A percentile compares a stretch with the other conserved stretches of the same genome.
These are phyloP conservation scores for Kluyveromyces marxianus DNA, from an alignment of 1,139 yeast species.

Conservation along the genomic window DNA sequence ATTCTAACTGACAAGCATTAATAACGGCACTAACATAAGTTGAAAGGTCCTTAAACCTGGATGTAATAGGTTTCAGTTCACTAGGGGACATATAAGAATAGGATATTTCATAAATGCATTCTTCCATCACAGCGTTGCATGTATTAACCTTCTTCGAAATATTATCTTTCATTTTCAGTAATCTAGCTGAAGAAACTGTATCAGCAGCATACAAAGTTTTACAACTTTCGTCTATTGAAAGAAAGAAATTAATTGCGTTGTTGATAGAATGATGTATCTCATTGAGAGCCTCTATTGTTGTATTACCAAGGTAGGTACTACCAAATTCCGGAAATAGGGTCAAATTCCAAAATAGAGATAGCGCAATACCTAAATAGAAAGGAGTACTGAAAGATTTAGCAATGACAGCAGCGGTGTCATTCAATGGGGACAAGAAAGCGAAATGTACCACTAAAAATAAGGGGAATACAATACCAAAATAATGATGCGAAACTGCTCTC, in stretches of 20 bases:
- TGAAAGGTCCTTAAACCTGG: conserved; percentile 30
- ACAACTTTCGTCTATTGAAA: conserved; percentile 22
- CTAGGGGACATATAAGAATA: conserved; percentile 41
- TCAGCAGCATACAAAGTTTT: conserved; percentile 17
- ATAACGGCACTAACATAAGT: conserved; percentile 37
- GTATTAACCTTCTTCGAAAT: conserved; percentile 32
- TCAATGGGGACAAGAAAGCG: conserved; percentile 34
- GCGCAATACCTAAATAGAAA: conserved; percentile 38
- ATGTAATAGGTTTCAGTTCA: conserved; percentile 33
- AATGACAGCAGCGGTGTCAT: conserved; percentile 26
- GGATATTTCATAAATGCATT: conserved; percentile 42
- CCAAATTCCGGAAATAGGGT: conserved; percentile 45
- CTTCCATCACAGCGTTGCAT: conserved; percentile 37
- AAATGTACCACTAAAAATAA: conserved; percentile 43
- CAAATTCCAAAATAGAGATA: conserved; percentile 37
- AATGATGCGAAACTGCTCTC: conserved; percentile 39
- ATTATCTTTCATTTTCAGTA: conserved; percentile 28
- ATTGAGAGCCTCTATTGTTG: conserved; percentile 35
- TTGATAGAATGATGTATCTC: conserved; percentile 36
- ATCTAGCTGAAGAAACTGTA: conserved; percentile 24
- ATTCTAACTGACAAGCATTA: conserved; percentile 43
- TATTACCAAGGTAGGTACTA: conserved; percentile 39
- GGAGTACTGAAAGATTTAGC: conserved; percentile 37
- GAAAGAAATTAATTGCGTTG: conserved; percentile 35
- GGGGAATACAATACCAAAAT: conserved; percentile 40